A percentile compares a stretch with the other conserved stretches of the same genome.
Evolutionary conservation across 2,329 filamentous ascomycete genomes (phyloP).

Genomic region (Aspergillus hiratsukae): DNA sequence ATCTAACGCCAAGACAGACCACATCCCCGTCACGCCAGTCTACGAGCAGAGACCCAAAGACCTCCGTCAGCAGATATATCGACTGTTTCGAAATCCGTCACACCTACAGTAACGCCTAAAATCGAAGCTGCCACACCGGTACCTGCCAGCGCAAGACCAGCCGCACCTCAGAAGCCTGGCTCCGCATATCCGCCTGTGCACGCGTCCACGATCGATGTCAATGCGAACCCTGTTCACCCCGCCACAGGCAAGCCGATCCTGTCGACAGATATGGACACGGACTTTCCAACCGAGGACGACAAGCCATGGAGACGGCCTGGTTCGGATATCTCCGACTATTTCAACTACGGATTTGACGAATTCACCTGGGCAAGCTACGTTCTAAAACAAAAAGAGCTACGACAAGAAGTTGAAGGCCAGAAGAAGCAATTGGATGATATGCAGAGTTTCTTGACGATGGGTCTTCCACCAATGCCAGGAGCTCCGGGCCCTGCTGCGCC

Average conservation of each 20-base stretch:
- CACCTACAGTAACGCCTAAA: conserved; percentile 30
- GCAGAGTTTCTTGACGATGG: conserved; percentile 55
- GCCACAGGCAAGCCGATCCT: conserved; percentile 73
- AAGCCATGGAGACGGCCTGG: conserved; percentile 96
- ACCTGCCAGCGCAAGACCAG: conserved; percentile 30
- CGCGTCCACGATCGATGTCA: conserved; percentile 79
- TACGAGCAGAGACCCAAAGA: conserved; percentile 33
- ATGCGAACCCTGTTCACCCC: conserved; percentile 75
- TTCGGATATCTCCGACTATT: conserved; percentile 92
- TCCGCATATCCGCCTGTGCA: conserved; percentile 63
- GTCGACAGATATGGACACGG: conserved; percentile 70
- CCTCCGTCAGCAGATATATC: conserved; percentile 31
- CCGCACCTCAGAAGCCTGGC: conserved; percentile 48
- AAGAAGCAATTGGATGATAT: conserved; percentile 65
- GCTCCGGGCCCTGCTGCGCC: conserved; percentile 24
- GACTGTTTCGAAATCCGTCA: conserved; percentile 28
- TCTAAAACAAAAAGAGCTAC: conserved; percentile 75
- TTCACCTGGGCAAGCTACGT: conserved; percentile 97
- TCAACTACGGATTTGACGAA: conserved; percentile 98
- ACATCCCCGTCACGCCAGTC: conserved; percentile 35
- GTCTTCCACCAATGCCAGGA: conserved; percentile 45
- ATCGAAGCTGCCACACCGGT: conserved; percentile 29
- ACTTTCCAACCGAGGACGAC: conserved; percentile 66
- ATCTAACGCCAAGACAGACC: conserved; percentile 27
- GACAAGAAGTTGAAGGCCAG: conserved; percentile 72